Percentiles rank a stretch among this genome's conserved stretches.
These are phyloP conservation scores for Herpetomonas samuelpessoai DNA, from an alignment of 208 protist species.

Conservation along the genomic window DNA sequence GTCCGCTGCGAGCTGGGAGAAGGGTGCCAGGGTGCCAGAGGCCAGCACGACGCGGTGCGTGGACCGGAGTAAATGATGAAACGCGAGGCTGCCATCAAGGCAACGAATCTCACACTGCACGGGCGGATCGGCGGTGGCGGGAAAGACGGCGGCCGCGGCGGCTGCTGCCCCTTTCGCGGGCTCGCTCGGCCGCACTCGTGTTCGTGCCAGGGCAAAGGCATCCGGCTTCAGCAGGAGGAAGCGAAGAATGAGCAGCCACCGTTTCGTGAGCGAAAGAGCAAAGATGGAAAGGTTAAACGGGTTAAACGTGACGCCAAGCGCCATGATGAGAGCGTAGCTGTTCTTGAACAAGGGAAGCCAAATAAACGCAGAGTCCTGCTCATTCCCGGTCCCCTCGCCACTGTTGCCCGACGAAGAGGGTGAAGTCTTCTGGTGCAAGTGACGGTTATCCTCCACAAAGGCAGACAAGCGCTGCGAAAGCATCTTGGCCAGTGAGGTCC, in stretches of 20 bases:
- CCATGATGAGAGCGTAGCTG: slow-evolving; percentile 67
- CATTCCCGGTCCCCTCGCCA: not conserved
- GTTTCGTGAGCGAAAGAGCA: slow-evolving; percentile 61
- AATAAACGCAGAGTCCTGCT: not conserved
- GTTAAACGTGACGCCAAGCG: slow-evolving; percentile 85
- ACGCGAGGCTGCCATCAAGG: slow-evolving; percentile 67
- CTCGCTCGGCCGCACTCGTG: not conserved
- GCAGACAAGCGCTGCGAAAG: slow-evolving; percentile 17
- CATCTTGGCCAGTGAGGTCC: slow-evolving; percentile 7
- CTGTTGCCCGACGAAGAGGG: too few relatives aligned
- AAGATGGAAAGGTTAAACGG: slow-evolving; percentile 73
- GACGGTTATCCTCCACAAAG: not conserved
- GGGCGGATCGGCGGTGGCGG: slow-evolving; percentile 8
- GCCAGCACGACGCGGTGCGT: slow-evolving; percentile 89
- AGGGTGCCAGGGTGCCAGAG: slow-evolving; percentile 93
- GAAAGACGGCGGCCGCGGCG: not conserved
- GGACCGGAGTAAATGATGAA: slow-evolving; percentile 45
- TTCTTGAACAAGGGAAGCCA: slow-evolving; percentile 51
- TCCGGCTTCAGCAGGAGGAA: slow-evolving; percentile 55
- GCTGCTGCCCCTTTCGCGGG: not conserved
- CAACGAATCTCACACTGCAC: slow-evolving; percentile 48
- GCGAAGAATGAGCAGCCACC: slow-evolving; percentile 66
- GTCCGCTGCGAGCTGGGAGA: slow-evolving; percentile 78
- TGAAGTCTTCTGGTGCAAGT: not conserved
- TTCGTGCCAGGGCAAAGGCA: slow-evolving; percentile 39